Percentiles rank a stretch among this genome's conserved stretches.
Evolutionary conservation across 2,329 filamentous ascomycete species (phyloP).

Genomic region (Cladophialophora carrionii): DNA sequence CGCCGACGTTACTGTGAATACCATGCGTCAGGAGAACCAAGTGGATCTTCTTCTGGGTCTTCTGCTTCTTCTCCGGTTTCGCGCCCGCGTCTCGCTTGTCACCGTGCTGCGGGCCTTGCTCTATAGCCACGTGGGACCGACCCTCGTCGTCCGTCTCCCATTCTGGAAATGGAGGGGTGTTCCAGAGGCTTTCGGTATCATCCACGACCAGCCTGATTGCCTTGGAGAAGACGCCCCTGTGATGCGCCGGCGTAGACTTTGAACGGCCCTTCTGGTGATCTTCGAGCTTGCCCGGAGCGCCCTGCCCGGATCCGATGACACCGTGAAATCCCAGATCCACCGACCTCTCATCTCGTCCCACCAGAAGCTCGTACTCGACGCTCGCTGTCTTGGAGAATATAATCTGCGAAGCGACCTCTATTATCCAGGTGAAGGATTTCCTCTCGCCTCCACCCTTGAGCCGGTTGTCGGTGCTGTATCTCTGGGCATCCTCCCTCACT

Average conservation of each 20-base stretch:
- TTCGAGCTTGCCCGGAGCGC: conserved; percentile 69
- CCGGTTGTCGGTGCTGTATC: conserved; percentile 11
- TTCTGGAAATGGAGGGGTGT: conserved; percentile 79
- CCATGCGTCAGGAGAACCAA: conserved; percentile 92
- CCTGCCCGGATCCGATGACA: conserved; percentile 56
- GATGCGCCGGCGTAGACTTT: conserved; percentile 54
- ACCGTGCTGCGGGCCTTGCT: conserved; percentile 36
- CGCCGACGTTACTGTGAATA: conserved; percentile 90
- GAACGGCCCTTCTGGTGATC: conserved; percentile 72
- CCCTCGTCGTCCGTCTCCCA: conserved; percentile 50
- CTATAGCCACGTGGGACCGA: conserved; percentile 39
- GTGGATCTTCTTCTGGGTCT: conserved; percentile 77
- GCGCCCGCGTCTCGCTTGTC: conserved; percentile 27
- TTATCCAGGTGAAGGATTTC: conserved; percentile 76
- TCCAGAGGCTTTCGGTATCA: conserved; percentile 89
- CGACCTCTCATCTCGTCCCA: conserved; percentile 84
- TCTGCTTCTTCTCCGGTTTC: conserved; percentile 42
- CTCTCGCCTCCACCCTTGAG: conserved; percentile 48
- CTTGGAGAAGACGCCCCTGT: conserved; percentile 79
- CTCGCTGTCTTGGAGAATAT: conserved; percentile 88
- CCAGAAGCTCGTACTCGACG: conserved; percentile 82
- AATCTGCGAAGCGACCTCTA: conserved; percentile 90
- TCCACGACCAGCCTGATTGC: conserved; percentile 79
- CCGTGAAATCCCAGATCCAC: conserved; percentile 67
- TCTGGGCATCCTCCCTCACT: conserved; percentile 56